These are phyloP conservation scores for Trametes polyzona DNA, from an alignment of 1,284 basidiomycete species.

Conservation along the genomic window DNA sequence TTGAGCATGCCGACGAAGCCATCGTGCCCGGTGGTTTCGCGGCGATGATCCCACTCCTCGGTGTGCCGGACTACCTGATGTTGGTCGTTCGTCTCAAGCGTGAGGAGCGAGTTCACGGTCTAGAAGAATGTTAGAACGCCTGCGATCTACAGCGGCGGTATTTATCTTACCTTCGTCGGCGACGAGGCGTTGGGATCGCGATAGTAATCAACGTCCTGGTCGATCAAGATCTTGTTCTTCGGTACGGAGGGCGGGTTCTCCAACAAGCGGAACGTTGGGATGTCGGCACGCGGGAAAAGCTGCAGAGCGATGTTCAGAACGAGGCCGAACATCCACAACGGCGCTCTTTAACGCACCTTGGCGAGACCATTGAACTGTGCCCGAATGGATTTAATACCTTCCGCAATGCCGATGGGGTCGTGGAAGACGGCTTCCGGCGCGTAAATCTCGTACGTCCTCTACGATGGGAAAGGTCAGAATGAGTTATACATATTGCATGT, in stretches of 20 bases:
- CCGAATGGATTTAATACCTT: slow-evolving; percentile 46
- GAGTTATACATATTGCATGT: background rate
- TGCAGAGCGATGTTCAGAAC: slow-evolving; percentile 15
- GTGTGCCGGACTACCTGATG: slow-evolving; percentile 46
- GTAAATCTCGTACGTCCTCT: slow-evolving; percentile 52
- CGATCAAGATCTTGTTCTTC: slow-evolving; percentile 47
- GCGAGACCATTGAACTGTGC: slow-evolving; percentile 52
- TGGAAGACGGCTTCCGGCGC: slow-evolving; percentile 49
- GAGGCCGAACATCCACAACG: background rate
- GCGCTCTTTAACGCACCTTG: slow-evolving; percentile 40
- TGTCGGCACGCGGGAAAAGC: slow-evolving; percentile 50
- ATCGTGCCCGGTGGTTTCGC: slow-evolving; percentile 45
- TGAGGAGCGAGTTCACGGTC: slow-evolving; percentile 52
- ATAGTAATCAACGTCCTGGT: slow-evolving; percentile 54
- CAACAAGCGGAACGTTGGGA: slow-evolving; percentile 48
- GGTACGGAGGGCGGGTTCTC: slow-evolving; percentile 45
- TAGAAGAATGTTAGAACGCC: slow-evolving; percentile 14
- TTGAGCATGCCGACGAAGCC: slow-evolving; percentile 52
- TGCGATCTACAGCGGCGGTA: background rate
- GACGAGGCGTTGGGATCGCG: slow-evolving; percentile 41
- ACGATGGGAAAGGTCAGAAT: too few species aligned
- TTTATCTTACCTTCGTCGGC: slow-evolving; percentile 45
- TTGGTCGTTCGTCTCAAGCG: slow-evolving; percentile 44
- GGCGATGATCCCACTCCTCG: slow-evolving; percentile 54
- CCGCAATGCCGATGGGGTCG: slow-evolving; percentile 53